Conservation (phyloP, 2,329 filamentous ascomycete genomes). For the Graphium sp. region DNA sequence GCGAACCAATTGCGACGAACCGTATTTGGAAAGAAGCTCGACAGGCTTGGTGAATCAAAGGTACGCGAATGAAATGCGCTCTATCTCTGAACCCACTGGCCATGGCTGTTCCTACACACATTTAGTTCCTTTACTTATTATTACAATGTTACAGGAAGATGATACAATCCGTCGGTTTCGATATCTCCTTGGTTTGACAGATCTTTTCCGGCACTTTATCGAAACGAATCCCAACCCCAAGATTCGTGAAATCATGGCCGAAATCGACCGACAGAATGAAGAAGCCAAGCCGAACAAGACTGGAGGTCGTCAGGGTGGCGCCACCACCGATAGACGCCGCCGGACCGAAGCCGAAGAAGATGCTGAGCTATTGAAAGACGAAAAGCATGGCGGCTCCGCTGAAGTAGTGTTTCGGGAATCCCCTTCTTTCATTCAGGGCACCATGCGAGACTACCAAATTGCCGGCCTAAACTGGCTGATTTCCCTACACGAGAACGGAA, state of each 20-base stretch:
- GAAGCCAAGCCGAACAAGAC: constrained; percentile 58
- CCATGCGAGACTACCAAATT: constrained; percentile 94
- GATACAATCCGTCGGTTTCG: constrained; percentile 88
- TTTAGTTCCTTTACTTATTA: no score
- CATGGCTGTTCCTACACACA: constrained; percentile 3
- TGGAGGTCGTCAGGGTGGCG: constrained; percentile 67
- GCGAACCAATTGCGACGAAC: constrained; percentile 80
- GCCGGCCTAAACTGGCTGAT: constrained; percentile 95
- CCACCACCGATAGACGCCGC: constrained; percentile 58
- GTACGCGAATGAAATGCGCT: constrained; percentile 24
- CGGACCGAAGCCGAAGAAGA: constrained; percentile 97
- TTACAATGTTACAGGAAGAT: no score
- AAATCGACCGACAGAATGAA: constrained; percentile 86
- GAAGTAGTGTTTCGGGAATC: constrained; percentile 91
- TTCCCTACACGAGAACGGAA: constrained; percentile 94
- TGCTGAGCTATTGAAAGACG: constrained; percentile 72
- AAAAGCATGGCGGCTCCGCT: constrained; percentile 71
- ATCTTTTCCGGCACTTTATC: constrained; percentile 97
- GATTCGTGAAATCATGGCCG: constrained; percentile 81
- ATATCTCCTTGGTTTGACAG: constrained; percentile 86
- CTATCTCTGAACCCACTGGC: constrained; percentile 3
- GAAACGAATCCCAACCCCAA: constrained; percentile 92
- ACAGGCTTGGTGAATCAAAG: constrained; percentile 82
- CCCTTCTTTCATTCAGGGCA: constrained; percentile 70
- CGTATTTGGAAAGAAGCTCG: constrained; percentile 90